phyloP scores from a whole-genome alignment of 352 stramenopile species.

The Peronospora belbahrii region DNA sequence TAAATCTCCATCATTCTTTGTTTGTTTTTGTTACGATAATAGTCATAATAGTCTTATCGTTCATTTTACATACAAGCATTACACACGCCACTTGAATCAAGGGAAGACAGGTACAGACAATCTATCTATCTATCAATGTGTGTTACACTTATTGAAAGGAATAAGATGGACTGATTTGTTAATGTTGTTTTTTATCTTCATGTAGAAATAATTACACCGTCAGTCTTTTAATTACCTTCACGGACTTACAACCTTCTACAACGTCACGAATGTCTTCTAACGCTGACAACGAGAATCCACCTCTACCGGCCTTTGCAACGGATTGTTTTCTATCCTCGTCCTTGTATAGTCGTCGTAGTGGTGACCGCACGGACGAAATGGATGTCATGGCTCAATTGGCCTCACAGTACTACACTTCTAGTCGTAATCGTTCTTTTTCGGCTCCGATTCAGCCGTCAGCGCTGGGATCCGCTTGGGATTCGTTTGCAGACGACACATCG shows the following conservation, averaged over 20 bases:
- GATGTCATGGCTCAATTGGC: conserved; percentile 80
- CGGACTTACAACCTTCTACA: not conserved
- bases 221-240: not conserved
- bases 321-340: conserved; percentile 24
- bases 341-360: conserved; percentile 20
- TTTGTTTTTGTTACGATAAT: too few relatives aligned
- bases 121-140: too few relatives aligned
- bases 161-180: conserved; percentile 14
- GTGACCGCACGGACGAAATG: conserved; percentile 33
- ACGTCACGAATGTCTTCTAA: conserved; percentile 15
- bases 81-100: too few relatives aligned
- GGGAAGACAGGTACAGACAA: conserved; percentile 30
- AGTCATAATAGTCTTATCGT: too few relatives aligned
- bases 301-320: conserved; percentile 24
- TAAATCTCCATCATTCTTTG: too few relatives aligned
- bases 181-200: not conserved
- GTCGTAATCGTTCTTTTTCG: conserved; percentile 63
- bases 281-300: conserved; percentile 13
- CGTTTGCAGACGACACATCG: conserved; percentile 41
- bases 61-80: too few relatives aligned
- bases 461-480: conserved; percentile 49
- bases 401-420: conserved; percentile 70
- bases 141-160: not conserved
- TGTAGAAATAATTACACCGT: too few relatives aligned
- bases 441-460: conserved; percentile 58